Conservation (phyloP, 768 basidiomycete genomes). For the Sporobolomyces pararoseus region DNA sequence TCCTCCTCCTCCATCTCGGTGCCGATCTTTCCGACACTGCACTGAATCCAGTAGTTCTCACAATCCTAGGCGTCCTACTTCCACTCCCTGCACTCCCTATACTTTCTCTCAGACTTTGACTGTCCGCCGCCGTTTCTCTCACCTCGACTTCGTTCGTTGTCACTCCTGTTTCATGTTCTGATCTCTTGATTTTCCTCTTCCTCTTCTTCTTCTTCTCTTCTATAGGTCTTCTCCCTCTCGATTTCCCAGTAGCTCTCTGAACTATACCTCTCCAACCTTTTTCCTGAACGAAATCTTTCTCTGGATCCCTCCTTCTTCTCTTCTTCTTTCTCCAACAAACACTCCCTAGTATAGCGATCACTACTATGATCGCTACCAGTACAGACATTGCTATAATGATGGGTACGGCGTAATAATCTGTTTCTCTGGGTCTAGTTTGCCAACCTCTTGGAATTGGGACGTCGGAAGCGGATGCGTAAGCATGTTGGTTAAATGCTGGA, state of each 20-base stretch:
- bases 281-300: background rate
- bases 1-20: conserved; percentile 10
- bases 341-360: conserved; percentile 24
- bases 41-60: conserved; percentile 22
- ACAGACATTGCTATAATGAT: conserved; percentile 37
- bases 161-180: no score
- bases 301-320: conserved; percentile 9
- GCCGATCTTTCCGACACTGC: conserved; percentile 6
- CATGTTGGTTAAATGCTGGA: background rate
- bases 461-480: background rate
- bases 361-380: conserved; percentile 34
- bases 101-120: background rate
- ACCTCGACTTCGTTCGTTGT: background rate
- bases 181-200: conserved; percentile 7
- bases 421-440: conserved; percentile 25
- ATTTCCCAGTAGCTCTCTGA: background rate
- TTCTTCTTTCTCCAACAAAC: conserved; percentile 33
- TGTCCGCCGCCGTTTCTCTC: background rate
- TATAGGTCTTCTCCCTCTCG: background rate
- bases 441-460: conserved; percentile 32
- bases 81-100: conserved; percentile 10
- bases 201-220: background rate
- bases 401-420: conserved; percentile 38
- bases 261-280: conserved; percentile 15
- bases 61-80: conserved; percentile 16